phyloP scores from a whole-genome alignment of 306 rosid species.

The Prinsepia uniflora region DNA sequence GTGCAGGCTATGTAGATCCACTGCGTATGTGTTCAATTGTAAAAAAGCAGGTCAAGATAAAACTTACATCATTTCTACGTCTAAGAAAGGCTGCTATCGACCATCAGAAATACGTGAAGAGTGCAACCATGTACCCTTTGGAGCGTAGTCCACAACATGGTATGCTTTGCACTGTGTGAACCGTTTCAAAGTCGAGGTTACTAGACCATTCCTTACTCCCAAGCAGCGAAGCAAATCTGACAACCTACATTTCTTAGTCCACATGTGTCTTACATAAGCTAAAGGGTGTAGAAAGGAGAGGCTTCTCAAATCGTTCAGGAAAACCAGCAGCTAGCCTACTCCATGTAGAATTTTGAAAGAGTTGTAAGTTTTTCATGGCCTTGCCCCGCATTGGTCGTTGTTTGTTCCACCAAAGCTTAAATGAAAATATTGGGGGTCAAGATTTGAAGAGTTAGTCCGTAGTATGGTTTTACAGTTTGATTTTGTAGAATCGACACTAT shows the following conservation, averaged over 20 bases:
- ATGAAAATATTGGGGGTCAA: constrained; percentile 3
- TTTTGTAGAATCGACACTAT: not conserved
- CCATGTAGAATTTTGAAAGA: constrained; percentile 9
- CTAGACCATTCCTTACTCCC: not conserved
- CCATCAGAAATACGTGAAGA: constrained; percentile 57
- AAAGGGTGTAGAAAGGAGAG: constrained; percentile 4
- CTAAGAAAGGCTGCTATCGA: constrained; percentile 56
- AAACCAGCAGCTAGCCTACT: constrained; percentile 1
- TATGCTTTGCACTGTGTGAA: constrained; percentile 69
- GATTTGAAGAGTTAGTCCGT: not conserved
- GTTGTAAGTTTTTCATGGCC: constrained; percentile 15
- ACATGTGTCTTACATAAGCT: not conserved
- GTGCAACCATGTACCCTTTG: constrained; percentile 81
- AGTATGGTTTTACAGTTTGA: not conserved
- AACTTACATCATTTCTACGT: constrained; percentile 33
- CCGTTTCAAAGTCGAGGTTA: constrained; percentile 24
- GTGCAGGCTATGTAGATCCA: constrained; percentile 77
- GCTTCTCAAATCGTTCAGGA: constrained; percentile 8
- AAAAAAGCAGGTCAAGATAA: constrained; percentile 53
- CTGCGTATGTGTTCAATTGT: constrained; percentile 58
- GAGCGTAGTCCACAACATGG: constrained; percentile 70
- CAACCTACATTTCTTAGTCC: not conserved
- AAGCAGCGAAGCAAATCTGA: constrained; percentile 11
- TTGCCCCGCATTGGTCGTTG: not conserved
- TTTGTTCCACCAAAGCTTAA: constrained; percentile 3